Evolutionary conservation across 1,284 basidiomycete species (phyloP).

Genomic region (Pisolithus thermaeus): DNA sequence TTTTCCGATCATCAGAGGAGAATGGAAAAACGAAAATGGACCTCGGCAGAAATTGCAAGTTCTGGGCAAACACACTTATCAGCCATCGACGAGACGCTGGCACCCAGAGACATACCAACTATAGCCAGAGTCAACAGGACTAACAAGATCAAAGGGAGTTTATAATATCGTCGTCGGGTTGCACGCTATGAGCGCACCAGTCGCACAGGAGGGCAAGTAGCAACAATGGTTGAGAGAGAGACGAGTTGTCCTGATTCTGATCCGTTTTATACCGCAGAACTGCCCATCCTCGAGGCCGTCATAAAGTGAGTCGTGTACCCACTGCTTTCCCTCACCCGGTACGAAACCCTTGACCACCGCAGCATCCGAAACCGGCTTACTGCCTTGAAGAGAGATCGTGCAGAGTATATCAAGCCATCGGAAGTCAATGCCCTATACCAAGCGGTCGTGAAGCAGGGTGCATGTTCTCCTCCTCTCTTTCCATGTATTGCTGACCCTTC

Average conservation of each 20-base stretch:
- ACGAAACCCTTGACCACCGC: conserved; percentile 22
- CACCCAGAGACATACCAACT: too few relatives aligned
- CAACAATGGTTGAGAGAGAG: conserved; percentile 3
- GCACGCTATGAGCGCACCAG: conserved; percentile 53
- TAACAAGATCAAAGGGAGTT: too few relatives aligned
- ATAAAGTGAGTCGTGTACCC: conserved; percentile 64
- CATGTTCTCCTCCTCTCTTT: conserved; percentile 12
- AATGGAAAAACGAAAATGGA: neutral
- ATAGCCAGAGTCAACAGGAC: too few relatives aligned
- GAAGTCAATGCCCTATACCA: conserved; percentile 95
- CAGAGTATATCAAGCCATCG: conserved; percentile 84
- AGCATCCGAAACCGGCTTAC: conserved; percentile 91
- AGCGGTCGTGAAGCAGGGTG: conserved; percentile 91
- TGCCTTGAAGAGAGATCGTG: conserved; percentile 84
- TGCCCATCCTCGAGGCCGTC: conserved; percentile 91
- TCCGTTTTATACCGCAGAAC: conserved; percentile 47
- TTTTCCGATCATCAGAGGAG: conserved; percentile 29
- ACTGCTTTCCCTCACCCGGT: conserved; percentile 12
- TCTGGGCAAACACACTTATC: too few relatives aligned
- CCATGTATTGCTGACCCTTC: neutral
- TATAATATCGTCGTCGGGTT: neutral
- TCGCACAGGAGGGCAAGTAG: conserved; percentile 67
- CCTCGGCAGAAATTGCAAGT: neutral
- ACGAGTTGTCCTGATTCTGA: conserved; percentile 18
- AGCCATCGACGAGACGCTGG: too few relatives aligned